Base-by-base conservation (phyloP, 352 stramenopile genomes). In the Phytophthora nicotianae region DNA sequence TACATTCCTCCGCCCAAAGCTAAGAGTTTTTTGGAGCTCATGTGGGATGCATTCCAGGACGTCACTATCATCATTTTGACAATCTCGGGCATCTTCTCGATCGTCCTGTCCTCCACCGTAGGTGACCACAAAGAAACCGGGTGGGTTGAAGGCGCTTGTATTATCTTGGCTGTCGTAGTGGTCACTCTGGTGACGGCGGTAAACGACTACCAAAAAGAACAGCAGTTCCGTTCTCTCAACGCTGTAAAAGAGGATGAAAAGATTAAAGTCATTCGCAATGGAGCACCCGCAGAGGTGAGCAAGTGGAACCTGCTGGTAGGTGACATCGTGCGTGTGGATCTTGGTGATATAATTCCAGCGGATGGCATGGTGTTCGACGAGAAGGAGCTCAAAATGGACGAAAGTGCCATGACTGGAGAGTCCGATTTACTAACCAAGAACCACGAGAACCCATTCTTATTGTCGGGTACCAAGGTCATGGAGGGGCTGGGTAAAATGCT, bases 151-250 rank as follows among this genome's bases (percentile, higher is more conserved):
- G 90, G 90, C 49, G 72, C 80, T 19, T 93, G 87, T 55, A 98
- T 98, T 64, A 71, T 97, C 14, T 60, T 95, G 10, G 86, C 91
- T 19, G 84, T 98, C 47, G 51, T 96, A 5, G 74, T 98, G 11
- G 90, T 97, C 7, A 87, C 86, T 2, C 73, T 83, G 19, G 87
- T 98, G 16, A 93, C 89, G 19, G 89, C 89, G 24, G 55, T 81
- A 16, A 97, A 96, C 54, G 90, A 98, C 62, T 97, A 97, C 58
- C 82, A 88, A 59, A 96, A 97, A 72, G 88, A 97, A 50, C 68
- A 89, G 42, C 86, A 97, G 67, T 97, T 97, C 65, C 71, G 81
- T 16, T 72, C 71, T n/a, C 65, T 97, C 27, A 92, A 96, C 41
- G 83, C 79, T 17, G 65, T 87, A 40, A 92, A 89, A 58, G 82